These are phyloP conservation scores for Cucurbita ficifolia DNA, from an alignment of 306 rosid genomes.

Conservation along the genomic window DNA sequence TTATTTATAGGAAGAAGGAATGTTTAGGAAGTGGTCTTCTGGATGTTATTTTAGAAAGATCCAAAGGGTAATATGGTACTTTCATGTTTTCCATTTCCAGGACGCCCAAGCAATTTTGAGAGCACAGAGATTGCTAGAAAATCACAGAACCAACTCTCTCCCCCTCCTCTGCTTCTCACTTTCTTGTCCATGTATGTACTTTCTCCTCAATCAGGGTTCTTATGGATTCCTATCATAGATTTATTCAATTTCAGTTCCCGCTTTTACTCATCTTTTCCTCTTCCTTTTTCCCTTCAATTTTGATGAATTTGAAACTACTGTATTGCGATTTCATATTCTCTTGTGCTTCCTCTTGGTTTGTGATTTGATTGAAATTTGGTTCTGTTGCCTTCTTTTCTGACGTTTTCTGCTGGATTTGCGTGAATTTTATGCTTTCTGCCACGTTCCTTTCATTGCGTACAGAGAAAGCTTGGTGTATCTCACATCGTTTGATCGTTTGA, in stretches of 20 bases:
- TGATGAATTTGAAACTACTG: background rate
- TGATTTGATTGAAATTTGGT: background rate
- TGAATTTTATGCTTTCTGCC: background rate
- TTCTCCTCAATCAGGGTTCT: background rate
- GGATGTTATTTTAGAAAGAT: background rate
- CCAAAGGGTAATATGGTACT: background rate
- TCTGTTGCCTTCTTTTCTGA: background rate
- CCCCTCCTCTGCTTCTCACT: background rate
- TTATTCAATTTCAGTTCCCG: background rate
- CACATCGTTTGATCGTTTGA: background rate
- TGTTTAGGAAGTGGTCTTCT: background rate
- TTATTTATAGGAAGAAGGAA: no score
- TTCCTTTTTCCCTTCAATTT: background rate
- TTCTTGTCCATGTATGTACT: background rate
- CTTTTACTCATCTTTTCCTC: background rate
- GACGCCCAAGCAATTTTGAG: background rate
- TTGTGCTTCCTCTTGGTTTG: background rate
- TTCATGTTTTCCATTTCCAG: background rate
- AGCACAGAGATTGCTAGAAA: background rate
- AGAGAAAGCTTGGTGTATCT: background rate
- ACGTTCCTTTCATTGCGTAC: background rate
- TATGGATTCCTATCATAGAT: background rate
- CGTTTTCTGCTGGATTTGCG: background rate
- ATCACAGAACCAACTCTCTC: background rate
- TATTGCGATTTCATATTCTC: background rate